Evolutionary conservation across 495 filamentous ascomycete genomes (phyloP).

Genomic region (Neurospora sp.): DNA sequence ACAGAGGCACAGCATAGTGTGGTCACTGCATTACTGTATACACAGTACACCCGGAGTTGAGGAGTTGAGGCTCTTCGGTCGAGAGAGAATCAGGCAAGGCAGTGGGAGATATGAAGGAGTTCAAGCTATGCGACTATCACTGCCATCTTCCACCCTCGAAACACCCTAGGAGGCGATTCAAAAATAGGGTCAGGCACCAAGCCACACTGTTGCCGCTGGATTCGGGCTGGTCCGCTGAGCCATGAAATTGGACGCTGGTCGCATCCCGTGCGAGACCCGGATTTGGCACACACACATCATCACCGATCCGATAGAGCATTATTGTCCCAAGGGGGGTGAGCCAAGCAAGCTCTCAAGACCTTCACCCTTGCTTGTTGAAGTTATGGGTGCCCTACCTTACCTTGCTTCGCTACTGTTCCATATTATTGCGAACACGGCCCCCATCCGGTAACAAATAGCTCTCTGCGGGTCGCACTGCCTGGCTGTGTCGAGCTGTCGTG

Average conservation of each 20-base stretch:
- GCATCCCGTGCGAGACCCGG: slow-evolving; percentile 47
- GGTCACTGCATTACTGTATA: background rate
- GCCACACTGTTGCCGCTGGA: background rate
- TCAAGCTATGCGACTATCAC: background rate
- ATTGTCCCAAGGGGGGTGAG: background rate
- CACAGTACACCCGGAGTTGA: background rate
- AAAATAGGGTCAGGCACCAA: background rate
- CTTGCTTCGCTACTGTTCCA: background rate
- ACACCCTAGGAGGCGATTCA: background rate
- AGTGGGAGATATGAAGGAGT: background rate
- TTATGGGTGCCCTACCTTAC: background rate
- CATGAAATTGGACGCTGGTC: slow-evolving; percentile 89
- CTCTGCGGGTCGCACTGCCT: background rate
- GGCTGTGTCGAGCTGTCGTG: background rate
- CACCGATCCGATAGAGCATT: slow-evolving; percentile 31
- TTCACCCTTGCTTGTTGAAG: background rate
- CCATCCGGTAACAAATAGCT: background rate
- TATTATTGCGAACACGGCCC: background rate
- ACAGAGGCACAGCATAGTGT: background rate
- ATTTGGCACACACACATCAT: slow-evolving; percentile 97
- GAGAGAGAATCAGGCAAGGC: background rate
- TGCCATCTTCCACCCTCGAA: slow-evolving; percentile 1
- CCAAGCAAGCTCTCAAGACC: background rate
- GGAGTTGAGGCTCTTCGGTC: background rate
- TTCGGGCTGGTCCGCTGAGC: slow-evolving; percentile 27